A percentile compares a stretch with the other conserved stretches of the same genome.
These are phyloP conservation scores for Penicillium sp. DNA, from an alignment of 2,329 filamentous ascomycete genomes.

Conservation along the genomic window DNA sequence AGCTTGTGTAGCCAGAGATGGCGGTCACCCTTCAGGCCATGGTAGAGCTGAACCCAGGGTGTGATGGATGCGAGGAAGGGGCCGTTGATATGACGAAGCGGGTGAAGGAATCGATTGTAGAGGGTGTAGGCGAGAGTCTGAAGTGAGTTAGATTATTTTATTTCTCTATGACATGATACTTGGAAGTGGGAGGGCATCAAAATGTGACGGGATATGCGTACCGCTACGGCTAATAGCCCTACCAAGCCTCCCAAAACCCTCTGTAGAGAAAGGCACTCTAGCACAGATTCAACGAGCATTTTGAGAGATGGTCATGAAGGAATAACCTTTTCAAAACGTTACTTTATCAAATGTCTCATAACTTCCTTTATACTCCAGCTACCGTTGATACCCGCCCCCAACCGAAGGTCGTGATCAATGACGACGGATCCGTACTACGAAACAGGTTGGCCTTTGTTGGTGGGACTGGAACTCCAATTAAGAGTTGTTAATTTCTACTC, in stretches of 20 bases:
- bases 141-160: background rate
- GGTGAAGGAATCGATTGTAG: conserved; percentile 39
- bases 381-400: conserved; percentile 21
- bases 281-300: conserved; percentile 24
- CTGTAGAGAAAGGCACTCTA: conserved; percentile 18
- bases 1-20: conserved; percentile 70
- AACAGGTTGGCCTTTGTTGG: background rate
- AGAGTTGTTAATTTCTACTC: background rate
- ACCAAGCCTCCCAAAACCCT: conserved; percentile 14
- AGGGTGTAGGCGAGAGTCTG: conserved; percentile 30
- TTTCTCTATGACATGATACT: background rate
- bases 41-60: conserved; percentile 62
- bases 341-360: background rate
- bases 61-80: conserved; percentile 32
- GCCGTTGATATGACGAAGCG: conserved; percentile 32
- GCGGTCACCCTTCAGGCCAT: conserved; percentile 70
- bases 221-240: conserved; percentile 18
- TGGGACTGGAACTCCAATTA: background rate
- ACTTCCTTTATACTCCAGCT: conserved; percentile 18
- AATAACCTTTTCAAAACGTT: background rate
- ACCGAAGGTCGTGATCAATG: conserved; percentile 18
- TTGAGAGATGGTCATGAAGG: conserved; percentile 7
- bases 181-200: background rate
- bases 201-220: conserved; percentile 9
- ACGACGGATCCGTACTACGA: conserved; percentile 8